These are phyloP conservation scores for Cordia subcordata DNA, from an alignment of 257 asterid genomes.

Conservation along the genomic window DNA sequence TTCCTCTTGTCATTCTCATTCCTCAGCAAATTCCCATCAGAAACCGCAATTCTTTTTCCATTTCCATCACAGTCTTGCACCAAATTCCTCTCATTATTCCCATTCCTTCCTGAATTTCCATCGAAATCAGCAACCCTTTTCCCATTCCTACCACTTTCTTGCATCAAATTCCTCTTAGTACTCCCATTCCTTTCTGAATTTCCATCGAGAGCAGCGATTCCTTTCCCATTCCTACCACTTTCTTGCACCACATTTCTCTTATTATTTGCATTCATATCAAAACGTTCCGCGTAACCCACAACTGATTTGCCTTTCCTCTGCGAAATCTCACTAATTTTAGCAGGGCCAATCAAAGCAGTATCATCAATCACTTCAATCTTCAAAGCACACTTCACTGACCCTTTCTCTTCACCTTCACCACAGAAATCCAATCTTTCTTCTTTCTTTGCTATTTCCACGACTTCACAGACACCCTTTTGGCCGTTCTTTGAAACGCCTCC, in stretches of 20 bases:
- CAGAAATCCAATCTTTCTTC: background rate
- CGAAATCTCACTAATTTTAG: background rate
- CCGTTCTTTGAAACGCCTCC: background rate
- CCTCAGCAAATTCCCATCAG: background rate
- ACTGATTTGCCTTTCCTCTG: background rate
- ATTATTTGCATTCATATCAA: background rate
- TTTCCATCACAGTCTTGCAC: too few relatives aligned
- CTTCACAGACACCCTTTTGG: constrained; percentile 3
- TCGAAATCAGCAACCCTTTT: background rate
- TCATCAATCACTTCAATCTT: constrained; percentile 34
- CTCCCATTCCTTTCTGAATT: background rate
- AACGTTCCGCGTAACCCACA: background rate
- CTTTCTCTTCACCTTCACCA: constrained; percentile 1
- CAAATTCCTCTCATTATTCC: background rate
- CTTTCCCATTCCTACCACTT: background rate
- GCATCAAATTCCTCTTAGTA: background rate
- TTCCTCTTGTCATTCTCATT: background rate
- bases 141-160: constrained; percentile 5
- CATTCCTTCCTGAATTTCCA: background rate
- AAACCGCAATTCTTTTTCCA: background rate
- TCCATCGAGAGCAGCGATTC: background rate
- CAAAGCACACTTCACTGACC: constrained; percentile 34
- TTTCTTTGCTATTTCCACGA: background rate
- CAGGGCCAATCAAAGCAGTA: constrained; percentile 26
- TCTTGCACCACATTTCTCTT: background rate